Base-by-base conservation (phyloP, 257 asterid genomes). In the Rhazya stricta region DNA sequence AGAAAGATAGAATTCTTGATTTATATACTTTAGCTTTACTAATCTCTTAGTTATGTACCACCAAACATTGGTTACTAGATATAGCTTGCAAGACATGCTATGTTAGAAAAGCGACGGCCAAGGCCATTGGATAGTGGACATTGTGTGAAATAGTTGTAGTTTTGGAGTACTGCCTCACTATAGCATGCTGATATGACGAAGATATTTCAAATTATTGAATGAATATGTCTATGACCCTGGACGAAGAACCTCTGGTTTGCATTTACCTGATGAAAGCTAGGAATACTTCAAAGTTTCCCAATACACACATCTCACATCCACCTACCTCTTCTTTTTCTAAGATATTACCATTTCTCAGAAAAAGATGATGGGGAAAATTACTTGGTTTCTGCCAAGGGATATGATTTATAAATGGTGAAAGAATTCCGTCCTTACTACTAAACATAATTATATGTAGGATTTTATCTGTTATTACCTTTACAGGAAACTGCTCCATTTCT, bases 11-110 rank as follows among this genome's bases (percentile, higher is more conserved):
- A 66, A 66, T 37, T 66, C 16, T 66, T 9, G 48, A 66, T 66
- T 34, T 66, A 66, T 66, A 66, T 69, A 32, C 41, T 69, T 42
- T 69, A 43, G 15, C 73, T 69, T 42, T 42, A 27, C 27, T 42
- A 25, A 45, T 5, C 54, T 23, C 57, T 42, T 41, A 41, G 37
- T 45, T 69, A 27, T 46, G 73, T 41, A 69, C n/a, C 41, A 29
- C 58, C 57, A 42, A 25, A 25, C 0, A 42, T 69, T 69, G 39
- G 57, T 46, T 25, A 27, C 39, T 16, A 69, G 43, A 32, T 34
- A 71, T 50, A 71, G 18, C 75, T 71, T 71, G 63, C 75, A 71
- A 71, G 75, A 50, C 9, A 71, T 71, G 62, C 45, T 71, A 50
- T 16, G 25, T 32, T n/a, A 71, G 61, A 48, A 71, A 71, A 71